Evolutionary conservation across 1,284 basidiomycete genomes (phyloP).

Genomic region (Gomphus sp.): DNA sequence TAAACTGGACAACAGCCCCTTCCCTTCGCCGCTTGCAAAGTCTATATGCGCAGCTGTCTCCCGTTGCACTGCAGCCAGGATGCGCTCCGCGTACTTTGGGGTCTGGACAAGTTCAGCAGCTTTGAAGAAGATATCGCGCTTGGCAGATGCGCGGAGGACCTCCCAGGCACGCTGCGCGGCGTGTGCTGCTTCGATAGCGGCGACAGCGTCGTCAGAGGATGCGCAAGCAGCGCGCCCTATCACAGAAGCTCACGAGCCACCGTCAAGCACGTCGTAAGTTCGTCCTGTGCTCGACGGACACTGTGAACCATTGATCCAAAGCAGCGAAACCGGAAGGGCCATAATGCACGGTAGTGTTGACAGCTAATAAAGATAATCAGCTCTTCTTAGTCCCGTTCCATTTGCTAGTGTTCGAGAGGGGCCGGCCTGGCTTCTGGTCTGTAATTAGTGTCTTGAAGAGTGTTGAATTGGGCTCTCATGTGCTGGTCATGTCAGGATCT

Average conservation of each 20-base stretch:
- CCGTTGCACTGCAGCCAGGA: slow-evolving; percentile 23
- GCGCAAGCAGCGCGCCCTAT: slow-evolving; percentile 31
- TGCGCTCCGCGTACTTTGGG: slow-evolving; percentile 31
- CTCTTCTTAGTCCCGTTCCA: slow-evolving; percentile 31
- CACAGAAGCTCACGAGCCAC: slow-evolving; percentile 28
- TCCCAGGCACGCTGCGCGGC: slow-evolving; percentile 44
- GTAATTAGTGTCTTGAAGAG: slow-evolving; percentile 23
- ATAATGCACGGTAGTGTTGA: too few relatives aligned
- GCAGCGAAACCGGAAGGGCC: background rate
- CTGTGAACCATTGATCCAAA: slow-evolving; percentile 25
- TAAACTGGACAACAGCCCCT: slow-evolving; percentile 3
- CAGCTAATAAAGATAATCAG: too few relatives aligned
- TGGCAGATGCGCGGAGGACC: slow-evolving; percentile 23
- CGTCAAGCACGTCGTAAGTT: slow-evolving; percentile 38
- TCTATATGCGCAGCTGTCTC: slow-evolving; percentile 30
- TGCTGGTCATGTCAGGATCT: too few relatives aligned
- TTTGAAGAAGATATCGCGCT: slow-evolving; percentile 35
- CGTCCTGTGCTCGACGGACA: slow-evolving; percentile 27
- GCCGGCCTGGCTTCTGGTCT: slow-evolving; percentile 22
- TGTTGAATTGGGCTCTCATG: too few relatives aligned
- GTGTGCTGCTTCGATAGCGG: slow-evolving; percentile 37
- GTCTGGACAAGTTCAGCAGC: slow-evolving; percentile 35
- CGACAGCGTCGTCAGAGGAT: slow-evolving; percentile 12
- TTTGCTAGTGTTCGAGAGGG: slow-evolving; percentile 37
- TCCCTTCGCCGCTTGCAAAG: slow-evolving; percentile 18